Evolutionary conservation across 345 rosid species (phyloP), one percentile per base, ranked within the genome.

Genomic region (Lagerstroemia speciosa): DNA sequence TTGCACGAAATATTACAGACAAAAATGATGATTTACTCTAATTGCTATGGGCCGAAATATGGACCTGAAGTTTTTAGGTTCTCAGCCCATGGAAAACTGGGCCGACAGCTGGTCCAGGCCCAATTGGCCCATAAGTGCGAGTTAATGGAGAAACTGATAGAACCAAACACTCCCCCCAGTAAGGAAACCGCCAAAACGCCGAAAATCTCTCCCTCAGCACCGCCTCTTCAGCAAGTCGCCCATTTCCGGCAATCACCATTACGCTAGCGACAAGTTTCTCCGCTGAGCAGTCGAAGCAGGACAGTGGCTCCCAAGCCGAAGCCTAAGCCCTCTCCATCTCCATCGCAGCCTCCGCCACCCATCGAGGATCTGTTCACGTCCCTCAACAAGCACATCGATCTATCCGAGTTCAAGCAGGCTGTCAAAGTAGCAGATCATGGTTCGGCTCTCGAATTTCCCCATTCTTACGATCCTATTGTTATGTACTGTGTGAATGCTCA

Each of bases 331-430:
- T 52, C 84, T 2, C 37, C 77, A 30, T 34, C 82, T 27, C 77
- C 83, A 41, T 69, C 83, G 53, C 92, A 82, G 78, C 92, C 91
- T 64, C 89, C 83, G 67, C 84, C 89, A 1, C 57, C 87, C 38
- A 81, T 92, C 71, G 98, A 92, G 86, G 98, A 92, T 79, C 90
- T 92, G 69, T 92, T 92, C 89, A 68, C 86, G 60, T 69, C 81
- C 30, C 90, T 92, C 73, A 75, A 80, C 67, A 64, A 75, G 62
- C 92, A 87, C 75, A 87, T 89, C 71, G 36, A 85, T 53, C 75
- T 75, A 73, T 83, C 89, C 45, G 89, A 92, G 68, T 85, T 67
- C 57, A 75, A 79, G 34, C 84, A 83, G 71, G 89, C 83, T 58
- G 82, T 83, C 74, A 86, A 80, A 75, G 83, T 87, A 75, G 83